phyloP scores from a whole-genome alignment of 257 asterid species.

The Scutellaria baicalensis region DNA sequence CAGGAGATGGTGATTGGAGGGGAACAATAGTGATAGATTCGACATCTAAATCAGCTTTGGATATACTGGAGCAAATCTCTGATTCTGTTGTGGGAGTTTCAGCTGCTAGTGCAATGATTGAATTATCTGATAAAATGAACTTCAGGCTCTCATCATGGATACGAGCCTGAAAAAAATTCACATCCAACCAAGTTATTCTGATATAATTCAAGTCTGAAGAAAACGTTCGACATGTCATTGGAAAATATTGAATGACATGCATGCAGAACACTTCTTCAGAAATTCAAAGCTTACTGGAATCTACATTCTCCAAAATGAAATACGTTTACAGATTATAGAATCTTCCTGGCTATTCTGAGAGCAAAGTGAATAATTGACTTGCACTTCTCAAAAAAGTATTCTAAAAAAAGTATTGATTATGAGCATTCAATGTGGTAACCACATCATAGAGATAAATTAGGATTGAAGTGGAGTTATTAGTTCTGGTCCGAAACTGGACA shows the following conservation, averaged over 20 bases:
- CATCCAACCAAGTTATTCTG: slow-evolving; percentile 12
- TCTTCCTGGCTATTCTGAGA: neutral
- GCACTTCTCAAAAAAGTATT: too few species aligned
- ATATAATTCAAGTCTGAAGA: neutral
- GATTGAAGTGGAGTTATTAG: neutral
- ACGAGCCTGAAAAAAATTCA: slow-evolving; percentile 69
- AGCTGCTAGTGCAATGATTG: slow-evolving; percentile 61
- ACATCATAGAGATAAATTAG: neutral
- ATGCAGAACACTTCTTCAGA: neutral
- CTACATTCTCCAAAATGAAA: neutral
- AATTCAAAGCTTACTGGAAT: neutral
- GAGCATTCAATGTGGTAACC: neutral
- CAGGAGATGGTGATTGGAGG: slow-evolving; percentile 61
- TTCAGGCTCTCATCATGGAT: slow-evolving; percentile 93
- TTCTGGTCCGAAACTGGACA: neutral
- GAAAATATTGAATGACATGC: neutral
- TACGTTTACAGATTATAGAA: neutral
- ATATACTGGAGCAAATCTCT: slow-evolving; percentile 45
- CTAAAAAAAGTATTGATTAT: neutral
- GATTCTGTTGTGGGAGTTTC: slow-evolving; percentile 47
- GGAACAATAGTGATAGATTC: slow-evolving; percentile 30
- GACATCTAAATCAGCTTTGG: slow-evolving; percentile 50
- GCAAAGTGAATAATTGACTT: neutral
- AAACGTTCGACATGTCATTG: neutral
- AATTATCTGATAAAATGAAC: slow-evolving; percentile 81